Base-by-base conservation (phyloP, 768 basidiomycete genomes). In the Mycena indigotica region DNA sequence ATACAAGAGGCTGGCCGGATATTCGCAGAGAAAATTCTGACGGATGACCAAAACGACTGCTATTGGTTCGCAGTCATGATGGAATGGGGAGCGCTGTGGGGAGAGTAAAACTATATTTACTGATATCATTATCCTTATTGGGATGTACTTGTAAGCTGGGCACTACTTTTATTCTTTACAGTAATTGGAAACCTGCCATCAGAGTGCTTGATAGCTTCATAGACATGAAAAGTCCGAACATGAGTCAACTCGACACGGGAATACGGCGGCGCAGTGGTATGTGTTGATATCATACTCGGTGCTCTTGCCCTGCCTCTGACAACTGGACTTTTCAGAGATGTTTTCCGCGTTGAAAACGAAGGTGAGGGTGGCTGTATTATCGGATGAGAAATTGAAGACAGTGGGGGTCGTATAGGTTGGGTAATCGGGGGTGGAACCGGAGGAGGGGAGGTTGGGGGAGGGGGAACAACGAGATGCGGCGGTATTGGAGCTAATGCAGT, bases 221-320 rank as follows among this genome's bases (percentile, higher is more conserved):
- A 70, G 10, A 70, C 67, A 19, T 66, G 66, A 48, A 70, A 69
- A 1, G 67, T 67, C 39, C 69, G 59, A 16, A 70, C 64, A 56
- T 67, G 67, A 10, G 67, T 67, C 28, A 67, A 56, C 51, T 69
- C 69, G 15, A 63, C 54, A 19, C 58, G 56, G 8, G 67, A 66
- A 44, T 70, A 70, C 8, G 67, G 69, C 39, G 67, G 69, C 4
- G 60, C 46, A 6, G 46, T 28, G 5, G 46, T 48, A 26, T 8
- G 25, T 12, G 30, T 60, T 16, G 60, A 52, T 5, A 23, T 35
- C 5, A 48, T 25, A 1, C 56, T 58, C 26, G 53, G 2, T 23
- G 53, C 62, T 6, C 58, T 50, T 2, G 58, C 52, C 4, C 53
- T 41, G 48, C 61, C 58, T 28, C 58, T 60, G n/a, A 58, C 16